Conservation (phyloP, 2,329 filamentous ascomycete genomes). For the Beauveria varroae region DNA sequence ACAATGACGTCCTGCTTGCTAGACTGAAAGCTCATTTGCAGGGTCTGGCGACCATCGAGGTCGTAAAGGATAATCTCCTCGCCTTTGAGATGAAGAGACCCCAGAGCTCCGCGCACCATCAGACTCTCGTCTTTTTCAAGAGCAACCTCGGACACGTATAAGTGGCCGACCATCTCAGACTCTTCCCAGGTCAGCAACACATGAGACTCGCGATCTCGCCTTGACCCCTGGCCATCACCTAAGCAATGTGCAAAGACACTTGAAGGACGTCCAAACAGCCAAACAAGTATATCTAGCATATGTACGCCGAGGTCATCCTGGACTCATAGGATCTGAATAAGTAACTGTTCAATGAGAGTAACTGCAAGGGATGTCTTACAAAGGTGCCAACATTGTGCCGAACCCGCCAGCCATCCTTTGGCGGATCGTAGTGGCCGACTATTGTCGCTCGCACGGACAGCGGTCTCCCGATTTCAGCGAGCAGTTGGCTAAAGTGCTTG, state of each 20-base stretch:
- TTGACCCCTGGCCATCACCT: neutral
- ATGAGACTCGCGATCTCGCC: constrained; percentile 3
- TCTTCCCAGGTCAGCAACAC: neutral
- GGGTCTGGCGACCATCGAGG: neutral
- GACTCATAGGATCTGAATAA: neutral
- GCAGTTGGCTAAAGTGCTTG: neutral
- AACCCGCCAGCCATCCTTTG: constrained; percentile 1
- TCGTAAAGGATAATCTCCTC: neutral
- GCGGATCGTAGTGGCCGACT: neutral
- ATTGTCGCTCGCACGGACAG: neutral
- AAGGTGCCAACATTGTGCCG: constrained; percentile 1
- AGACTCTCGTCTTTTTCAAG: neutral
- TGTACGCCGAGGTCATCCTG: constrained; percentile 7
- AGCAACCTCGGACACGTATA: constrained; percentile 4
- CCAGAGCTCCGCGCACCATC: neutral
- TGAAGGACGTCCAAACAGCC: constrained; percentile 2
- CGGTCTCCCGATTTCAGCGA: neutral
- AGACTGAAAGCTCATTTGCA: neutral
- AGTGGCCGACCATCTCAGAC: neutral
- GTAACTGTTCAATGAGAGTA: neutral
- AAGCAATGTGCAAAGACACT: neutral
- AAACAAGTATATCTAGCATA: constrained; percentile 1
- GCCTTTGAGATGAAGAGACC: neutral
- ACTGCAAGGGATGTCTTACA: neutral
- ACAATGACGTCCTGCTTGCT: neutral